Base-by-base conservation (phyloP, 2,329 filamentous ascomycete species). In the Xenosphaeropsis pyriputrescens region DNA sequence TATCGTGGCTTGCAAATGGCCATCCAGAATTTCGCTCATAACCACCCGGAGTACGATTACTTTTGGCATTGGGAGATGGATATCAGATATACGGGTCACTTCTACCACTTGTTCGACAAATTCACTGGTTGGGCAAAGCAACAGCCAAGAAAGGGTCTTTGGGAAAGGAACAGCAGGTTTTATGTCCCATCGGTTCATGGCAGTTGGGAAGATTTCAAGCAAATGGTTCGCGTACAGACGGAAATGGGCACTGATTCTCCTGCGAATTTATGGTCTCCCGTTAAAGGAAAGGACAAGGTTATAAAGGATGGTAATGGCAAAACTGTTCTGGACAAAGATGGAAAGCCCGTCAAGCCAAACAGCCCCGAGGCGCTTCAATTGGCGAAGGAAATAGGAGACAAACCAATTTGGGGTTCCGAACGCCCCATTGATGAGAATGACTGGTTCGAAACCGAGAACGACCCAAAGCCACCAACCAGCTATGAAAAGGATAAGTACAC, bases 41-140 rank as follows among this genome's bases (percentile, higher is more conserved):
- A 75, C 50, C 86, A 94, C 57, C 82, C 84, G 1, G 86, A 93
- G 56, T 94, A 88, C 52, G 85, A 93, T 35, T 84, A 77, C 60
- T 85, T 86, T 58, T 94, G 86, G 86, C 84, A 93, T 47, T 93
- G 86, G 84, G 86, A 94, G 57, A 89, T 93, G 79, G 86, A 94
- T 51, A 75, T 88, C 33, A 78, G 85, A 19, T 93, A 93, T 57
- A 91, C 82, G 0, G 85, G 86, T 29, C 85, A 94, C 58, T 89
- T 83, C 62, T 86, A 81, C 46, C 74, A 84, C 43, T 58, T 85
- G 15, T 71, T 89, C 50, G 70, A 75, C 46, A 79, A 79, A 52
- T 62, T 85, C 29, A 69, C 74, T 49, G 61, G 63, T 33, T 91
- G 81, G 79, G 70, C 81, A 13, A 72, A 68, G 45, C 60, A 71